Base-by-base conservation (phyloP, 768 basidiomycete species). In the Lactarius trivialis region DNA sequence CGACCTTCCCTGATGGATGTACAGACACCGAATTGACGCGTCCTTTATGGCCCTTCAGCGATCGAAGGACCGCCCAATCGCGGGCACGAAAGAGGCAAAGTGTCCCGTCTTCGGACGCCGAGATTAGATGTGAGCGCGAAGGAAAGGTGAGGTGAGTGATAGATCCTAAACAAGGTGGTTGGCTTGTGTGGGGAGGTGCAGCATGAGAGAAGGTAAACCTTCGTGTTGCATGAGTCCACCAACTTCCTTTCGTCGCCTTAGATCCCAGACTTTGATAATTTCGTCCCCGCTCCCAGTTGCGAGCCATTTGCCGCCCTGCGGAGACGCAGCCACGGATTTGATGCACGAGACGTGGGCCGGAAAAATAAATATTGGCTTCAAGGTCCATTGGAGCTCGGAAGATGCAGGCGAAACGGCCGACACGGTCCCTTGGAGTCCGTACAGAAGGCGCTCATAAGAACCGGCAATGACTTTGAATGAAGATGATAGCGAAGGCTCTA, bases 211-310 rank as follows among this genome's bases (percentile, higher is more conserved):
- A 53, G 55, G 26, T 17, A 24, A 67, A 95, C 95, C 96, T 79
- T 93, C 83, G 71, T 98, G 96, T 60, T 97, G 93, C 84, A 94
- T 91, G 56, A 99, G 76, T 50, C 89, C 91, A 34, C 97, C 97
- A 56, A 99, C 82, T 73, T 99, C 96, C 75, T 97, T 97, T 73
- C 86, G 78, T 70, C 94, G 78, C 58, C 86, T 81, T 63, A 99
- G 73, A 76, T 98, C 94, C 97, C 97, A 99, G 9, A 99, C 86
- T 73, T 98, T 98, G 68, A 98, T 77, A 54, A 95, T 90, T 73
- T 98, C 97, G 71, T 99, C 97, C n/a, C 90, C 83, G 66, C 92
- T 93, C 7, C 94, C 97, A 0, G 89, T 93, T 8, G 93, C 96
- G 17, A 98, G 80, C 93, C 94, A 98, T 76, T 97, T 98, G 1